These are phyloP conservation scores for Astrocystis sublimbata DNA, from an alignment of 495 filamentous ascomycete genomes.

Conservation along the genomic window DNA sequence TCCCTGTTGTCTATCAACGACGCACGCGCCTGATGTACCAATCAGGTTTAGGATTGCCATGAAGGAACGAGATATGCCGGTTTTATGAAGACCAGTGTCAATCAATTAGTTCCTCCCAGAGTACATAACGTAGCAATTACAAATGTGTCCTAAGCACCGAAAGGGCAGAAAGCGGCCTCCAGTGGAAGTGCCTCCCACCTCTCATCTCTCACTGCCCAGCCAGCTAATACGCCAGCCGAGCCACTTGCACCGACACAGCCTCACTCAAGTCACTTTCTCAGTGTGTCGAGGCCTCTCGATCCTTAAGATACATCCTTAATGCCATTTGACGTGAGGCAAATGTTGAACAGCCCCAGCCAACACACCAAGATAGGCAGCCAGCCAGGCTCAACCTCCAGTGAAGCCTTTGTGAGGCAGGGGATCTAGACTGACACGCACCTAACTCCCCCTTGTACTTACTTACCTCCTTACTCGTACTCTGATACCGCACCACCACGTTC, in stretches of 20 bases:
- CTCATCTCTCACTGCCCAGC: no score
- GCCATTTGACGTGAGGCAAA: neutral
- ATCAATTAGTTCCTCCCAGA: neutral
- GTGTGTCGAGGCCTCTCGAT: conserved; percentile 13
- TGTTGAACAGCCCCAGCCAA: conserved; percentile 6
- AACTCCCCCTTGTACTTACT: neutral
- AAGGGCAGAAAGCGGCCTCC: conserved; percentile 13
- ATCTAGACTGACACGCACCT: conserved; percentile 6
- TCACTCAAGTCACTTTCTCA: conserved; percentile 13
- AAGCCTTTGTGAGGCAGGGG: neutral
- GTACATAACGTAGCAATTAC: neutral
- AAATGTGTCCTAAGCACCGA: conserved; percentile 5
- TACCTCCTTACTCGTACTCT: neutral
- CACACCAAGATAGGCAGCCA: conserved; percentile 13
- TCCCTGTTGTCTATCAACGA: no score
- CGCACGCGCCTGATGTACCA: no score
- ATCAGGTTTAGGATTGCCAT: no score
- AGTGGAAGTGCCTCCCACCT: conserved; percentile 1
- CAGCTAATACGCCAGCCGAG: neutral
- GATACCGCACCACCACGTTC: neutral
- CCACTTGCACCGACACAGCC: neutral
- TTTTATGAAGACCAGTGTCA: neutral
- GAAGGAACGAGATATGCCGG: no score
- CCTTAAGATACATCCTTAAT: conserved; percentile 7
- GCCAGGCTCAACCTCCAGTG: neutral